A percentile compares a stretch with the other conserved stretches of the same genome.
Evolutionary conservation across 192 early-diverging fungal species (phyloP).

Genomic region (Phlyctochytrium bullatum): DNA sequence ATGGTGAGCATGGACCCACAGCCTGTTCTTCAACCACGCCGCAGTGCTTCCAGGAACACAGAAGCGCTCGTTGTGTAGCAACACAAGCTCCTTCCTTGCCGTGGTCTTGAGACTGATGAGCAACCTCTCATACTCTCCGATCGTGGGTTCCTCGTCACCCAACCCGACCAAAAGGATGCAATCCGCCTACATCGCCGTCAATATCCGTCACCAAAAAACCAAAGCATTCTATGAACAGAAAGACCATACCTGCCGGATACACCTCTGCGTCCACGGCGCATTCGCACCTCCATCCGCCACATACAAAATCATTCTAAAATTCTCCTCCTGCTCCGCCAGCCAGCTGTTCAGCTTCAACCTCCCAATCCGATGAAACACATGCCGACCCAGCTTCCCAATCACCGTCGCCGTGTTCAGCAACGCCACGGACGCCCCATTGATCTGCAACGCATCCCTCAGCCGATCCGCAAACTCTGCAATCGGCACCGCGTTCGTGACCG

Average conservation of each 20-base stretch:
- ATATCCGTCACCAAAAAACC: neutral
- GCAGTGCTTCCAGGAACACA: constrained; percentile 82
- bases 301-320: constrained; percentile 82
- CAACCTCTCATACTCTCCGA: constrained; percentile 91
- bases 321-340: constrained; percentile 93
- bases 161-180: constrained; percentile 93
- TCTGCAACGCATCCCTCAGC: constrained; percentile 69
- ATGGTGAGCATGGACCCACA: constrained; percentile 97
- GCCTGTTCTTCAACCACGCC: constrained; percentile 85
- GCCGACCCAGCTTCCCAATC: constrained; percentile 78
- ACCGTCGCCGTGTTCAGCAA: constrained; percentile 81
- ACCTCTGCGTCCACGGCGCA: constrained; percentile 92
- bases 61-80: constrained; percentile 77
- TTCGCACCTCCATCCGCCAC: constrained; percentile 90
- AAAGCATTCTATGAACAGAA: constrained; percentile 10
- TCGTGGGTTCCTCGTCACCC: constrained; percentile 81
- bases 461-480: constrained; percentile 84
- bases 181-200: constrained; percentile 60
- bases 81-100: constrained; percentile 93
- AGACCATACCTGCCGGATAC: constrained; percentile 80
- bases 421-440: constrained; percentile 67
- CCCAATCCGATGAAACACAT: constrained; percentile 89
- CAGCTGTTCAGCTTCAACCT: constrained; percentile 89
- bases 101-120: constrained; percentile 95
- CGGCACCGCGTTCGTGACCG: constrained; percentile 77